A percentile compares a stretch with the other conserved stretches of the same genome.
Conservation (phyloP, 2,329 filamentous ascomycete genomes). For the Aspergillus bombycis region DNA sequence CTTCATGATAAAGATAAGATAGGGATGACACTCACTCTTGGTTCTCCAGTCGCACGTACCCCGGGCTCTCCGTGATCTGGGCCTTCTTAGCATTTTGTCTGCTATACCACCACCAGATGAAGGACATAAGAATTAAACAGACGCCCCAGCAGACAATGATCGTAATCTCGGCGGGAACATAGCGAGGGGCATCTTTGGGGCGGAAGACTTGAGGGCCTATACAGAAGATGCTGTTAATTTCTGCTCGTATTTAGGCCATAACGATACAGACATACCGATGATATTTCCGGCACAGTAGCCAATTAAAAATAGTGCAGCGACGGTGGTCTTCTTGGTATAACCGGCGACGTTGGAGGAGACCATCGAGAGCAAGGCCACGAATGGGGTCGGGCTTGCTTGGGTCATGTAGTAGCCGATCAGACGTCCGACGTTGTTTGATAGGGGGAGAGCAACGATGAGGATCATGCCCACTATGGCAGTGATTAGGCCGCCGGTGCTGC, state of each 20-base stretch:
- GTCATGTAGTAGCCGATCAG: constrained; percentile 69
- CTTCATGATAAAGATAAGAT: background rate
- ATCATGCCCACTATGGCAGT: constrained; percentile 63
- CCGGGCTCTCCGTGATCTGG: constrained; percentile 52
- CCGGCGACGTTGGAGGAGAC: constrained; percentile 64
- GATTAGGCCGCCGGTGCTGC: constrained; percentile 56
- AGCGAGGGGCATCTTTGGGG: constrained; percentile 60
- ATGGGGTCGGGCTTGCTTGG: constrained; percentile 61
- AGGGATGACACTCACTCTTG: constrained; percentile 58
- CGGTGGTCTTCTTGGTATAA: constrained; percentile 58
- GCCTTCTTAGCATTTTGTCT: constrained; percentile 64
- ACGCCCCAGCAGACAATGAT: constrained; percentile 63
- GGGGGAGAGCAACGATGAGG: constrained; percentile 65
- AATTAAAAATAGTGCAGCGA: constrained; percentile 53
- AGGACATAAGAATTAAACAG: constrained; percentile 58
- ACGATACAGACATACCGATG: constrained; percentile 48
- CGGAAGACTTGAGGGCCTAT: constrained; percentile 60
- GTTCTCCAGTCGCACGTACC: constrained; percentile 65
- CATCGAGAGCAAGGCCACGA: constrained; percentile 66
- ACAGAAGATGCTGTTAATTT: constrained; percentile 11
- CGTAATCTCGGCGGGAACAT: constrained; percentile 65
- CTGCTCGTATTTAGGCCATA: background rate
- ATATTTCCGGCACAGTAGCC: constrained; percentile 58
- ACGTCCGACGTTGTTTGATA: constrained; percentile 60
- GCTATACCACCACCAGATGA: constrained; percentile 66